These are phyloP conservation scores for Colletotrichum truncatum DNA, from an alignment of 2,329 filamentous ascomycete genomes.

Conservation along the genomic window DNA sequence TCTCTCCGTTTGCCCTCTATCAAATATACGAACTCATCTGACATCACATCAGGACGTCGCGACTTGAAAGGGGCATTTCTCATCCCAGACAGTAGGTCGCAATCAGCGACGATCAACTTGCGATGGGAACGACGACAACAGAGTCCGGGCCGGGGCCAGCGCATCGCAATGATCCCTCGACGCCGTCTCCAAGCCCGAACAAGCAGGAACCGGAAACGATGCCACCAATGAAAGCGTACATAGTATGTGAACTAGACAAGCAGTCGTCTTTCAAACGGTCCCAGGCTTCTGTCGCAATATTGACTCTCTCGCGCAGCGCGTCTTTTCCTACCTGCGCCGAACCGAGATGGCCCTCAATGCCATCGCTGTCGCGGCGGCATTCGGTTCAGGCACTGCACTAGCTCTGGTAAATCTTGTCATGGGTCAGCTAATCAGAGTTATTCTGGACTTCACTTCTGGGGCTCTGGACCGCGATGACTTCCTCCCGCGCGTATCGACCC, in stretches of 20 bases:
- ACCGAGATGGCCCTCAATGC: background rate
- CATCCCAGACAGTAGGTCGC: too few species aligned
- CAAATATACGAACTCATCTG: too few species aligned
- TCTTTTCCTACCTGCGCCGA: background rate
- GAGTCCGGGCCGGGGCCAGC: too few species aligned
- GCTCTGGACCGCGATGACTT: conserved; percentile 35
- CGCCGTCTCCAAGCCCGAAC: too few species aligned
- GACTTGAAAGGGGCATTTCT: too few species aligned
- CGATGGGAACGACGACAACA: too few species aligned
- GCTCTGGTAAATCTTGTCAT: conserved; percentile 47
- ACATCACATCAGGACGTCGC: too few species aligned
- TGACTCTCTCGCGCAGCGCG: background rate
- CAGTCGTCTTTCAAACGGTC: too few species aligned
- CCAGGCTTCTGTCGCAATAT: background rate
- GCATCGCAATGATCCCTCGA: too few species aligned
- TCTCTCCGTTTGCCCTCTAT: too few species aligned
- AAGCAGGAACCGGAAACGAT: background rate
- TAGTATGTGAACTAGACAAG: too few species aligned
- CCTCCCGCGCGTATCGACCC: background rate
- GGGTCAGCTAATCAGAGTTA: conserved; percentile 43
- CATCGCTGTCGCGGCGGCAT: conserved; percentile 37
- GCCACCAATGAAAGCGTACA: background rate
- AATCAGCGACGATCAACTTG: too few species aligned
- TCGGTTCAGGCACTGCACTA: conserved; percentile 45
- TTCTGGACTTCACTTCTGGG: conserved; percentile 40